Conservation (phyloP, 257 asterid genomes). For the Nicotiana benthamiana region DNA sequence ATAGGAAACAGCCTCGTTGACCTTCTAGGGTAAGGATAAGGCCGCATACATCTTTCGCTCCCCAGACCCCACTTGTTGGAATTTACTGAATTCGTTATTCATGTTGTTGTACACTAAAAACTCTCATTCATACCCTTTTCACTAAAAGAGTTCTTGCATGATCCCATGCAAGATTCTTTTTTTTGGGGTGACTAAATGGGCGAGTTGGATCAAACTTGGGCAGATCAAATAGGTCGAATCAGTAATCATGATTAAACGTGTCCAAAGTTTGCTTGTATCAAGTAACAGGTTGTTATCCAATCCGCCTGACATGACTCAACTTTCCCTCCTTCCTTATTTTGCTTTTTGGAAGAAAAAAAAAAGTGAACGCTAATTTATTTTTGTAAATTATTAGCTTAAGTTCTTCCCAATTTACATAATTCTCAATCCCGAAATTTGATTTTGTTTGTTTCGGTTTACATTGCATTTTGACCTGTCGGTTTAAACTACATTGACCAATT, state of each 20-base stretch:
- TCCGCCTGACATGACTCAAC: neutral
- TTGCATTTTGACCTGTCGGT: neutral
- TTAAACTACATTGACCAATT: neutral
- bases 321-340: neutral
- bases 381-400: too few relatives aligned
- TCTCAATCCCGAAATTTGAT: too few relatives aligned
- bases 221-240: too few relatives aligned
- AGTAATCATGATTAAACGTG: too few relatives aligned
- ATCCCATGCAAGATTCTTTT: neutral
- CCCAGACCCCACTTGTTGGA: too few relatives aligned
- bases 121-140: neutral
- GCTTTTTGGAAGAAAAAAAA: neutral
- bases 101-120: too few relatives aligned
- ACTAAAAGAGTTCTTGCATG: neutral
- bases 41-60: fast-evolving
- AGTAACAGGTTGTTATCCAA: neutral
- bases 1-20: too few relatives aligned
- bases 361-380: neutral
- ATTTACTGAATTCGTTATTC: too few relatives aligned
- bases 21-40: too few relatives aligned
- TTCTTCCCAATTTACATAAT: neutral
- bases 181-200: neutral
- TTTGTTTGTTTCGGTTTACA: neutral
- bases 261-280: too few relatives aligned
- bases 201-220: too few relatives aligned